Evolutionary conservation across 83 land plant genomes (phyloP).

Genomic region (Picea mariana): DNA sequence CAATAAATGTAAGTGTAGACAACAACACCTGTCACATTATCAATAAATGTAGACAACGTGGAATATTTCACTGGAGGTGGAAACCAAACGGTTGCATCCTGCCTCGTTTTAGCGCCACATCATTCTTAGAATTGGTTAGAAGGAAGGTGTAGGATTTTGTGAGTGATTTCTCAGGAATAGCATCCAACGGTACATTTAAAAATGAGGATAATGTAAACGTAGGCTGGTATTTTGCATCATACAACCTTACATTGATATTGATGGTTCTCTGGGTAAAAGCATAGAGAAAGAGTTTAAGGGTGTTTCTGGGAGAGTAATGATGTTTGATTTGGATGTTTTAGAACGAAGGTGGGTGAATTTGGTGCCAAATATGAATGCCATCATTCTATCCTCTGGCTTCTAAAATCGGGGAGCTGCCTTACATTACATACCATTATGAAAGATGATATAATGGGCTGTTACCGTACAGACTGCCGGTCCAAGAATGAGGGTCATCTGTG

Average conservation of each 20-base stretch:
- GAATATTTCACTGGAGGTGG: conserved; percentile 52
- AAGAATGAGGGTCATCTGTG: neutral
- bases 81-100: conserved; percentile 41
- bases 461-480: neutral
- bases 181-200: conserved; percentile 9
- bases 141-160: conserved; percentile 49
- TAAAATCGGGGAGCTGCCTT: conserved; percentile 15
- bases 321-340: conserved; percentile 30
- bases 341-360: conserved; percentile 24
- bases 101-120: conserved; percentile 29
- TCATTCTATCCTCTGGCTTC: conserved; percentile 33
- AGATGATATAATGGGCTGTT: conserved; percentile 26
- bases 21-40: too few species aligned
- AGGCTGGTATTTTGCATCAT: conserved; percentile 23
- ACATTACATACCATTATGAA: neutral
- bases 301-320: conserved; percentile 11
- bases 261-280: conserved; percentile 27
- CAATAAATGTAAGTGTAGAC: too few species aligned
- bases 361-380: conserved; percentile 13
- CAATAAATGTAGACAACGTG: conserved; percentile 40
- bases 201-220: neutral
- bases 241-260: conserved; percentile 24
- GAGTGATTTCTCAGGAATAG: conserved; percentile 40
- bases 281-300: conserved; percentile 20
- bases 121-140: conserved; percentile 40